Evolutionary conservation across 176 grass and related monocot species (phyloP).

Genomic region (Eleusine indica): DNA sequence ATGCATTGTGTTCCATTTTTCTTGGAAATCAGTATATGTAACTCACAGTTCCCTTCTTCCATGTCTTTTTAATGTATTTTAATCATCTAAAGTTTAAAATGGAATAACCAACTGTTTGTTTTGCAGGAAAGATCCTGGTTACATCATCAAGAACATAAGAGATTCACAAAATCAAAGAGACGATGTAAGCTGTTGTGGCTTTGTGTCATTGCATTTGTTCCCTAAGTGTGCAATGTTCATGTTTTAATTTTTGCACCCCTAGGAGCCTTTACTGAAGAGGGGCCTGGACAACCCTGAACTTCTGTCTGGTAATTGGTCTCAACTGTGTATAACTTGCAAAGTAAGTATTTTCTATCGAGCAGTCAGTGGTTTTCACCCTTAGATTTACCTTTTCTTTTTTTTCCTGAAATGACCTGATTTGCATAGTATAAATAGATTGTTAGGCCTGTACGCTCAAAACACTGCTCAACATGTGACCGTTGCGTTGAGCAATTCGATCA

Average conservation of each 20-base stretch:
- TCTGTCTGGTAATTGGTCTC: constrained; percentile 86
- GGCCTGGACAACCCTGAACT: constrained; percentile 78
- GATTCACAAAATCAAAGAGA: constrained; percentile 85
- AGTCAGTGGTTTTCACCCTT: constrained; percentile 1
- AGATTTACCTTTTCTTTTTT: neutral
- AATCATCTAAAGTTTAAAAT: constrained; percentile 4
- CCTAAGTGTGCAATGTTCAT: constrained; percentile 34
- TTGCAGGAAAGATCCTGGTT: constrained; percentile 96
- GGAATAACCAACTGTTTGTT: constrained; percentile 42
- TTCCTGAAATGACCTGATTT: constrained; percentile 41
- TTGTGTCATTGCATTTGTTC: constrained; percentile 22
- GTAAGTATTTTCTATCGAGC: constrained; percentile 52
- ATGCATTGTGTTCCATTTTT: neutral
- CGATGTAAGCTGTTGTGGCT: constrained; percentile 58
- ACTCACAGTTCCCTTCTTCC: neutral
- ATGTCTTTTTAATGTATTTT: constrained; percentile 23
- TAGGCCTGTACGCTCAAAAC: constrained; percentile 89
- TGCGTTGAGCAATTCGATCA: constrained; percentile 98
- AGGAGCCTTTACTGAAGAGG: constrained; percentile 94
- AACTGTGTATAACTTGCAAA: constrained; percentile 95
- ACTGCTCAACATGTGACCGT: constrained; percentile 93
- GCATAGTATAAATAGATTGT: constrained; percentile 78
- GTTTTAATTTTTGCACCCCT: constrained; percentile 26
- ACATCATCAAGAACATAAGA: constrained; percentile 74
- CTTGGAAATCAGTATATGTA: constrained; percentile 13